Conservation (phyloP, 1,139 yeast genomes). For the Saccharomyces hybrid region DNA sequence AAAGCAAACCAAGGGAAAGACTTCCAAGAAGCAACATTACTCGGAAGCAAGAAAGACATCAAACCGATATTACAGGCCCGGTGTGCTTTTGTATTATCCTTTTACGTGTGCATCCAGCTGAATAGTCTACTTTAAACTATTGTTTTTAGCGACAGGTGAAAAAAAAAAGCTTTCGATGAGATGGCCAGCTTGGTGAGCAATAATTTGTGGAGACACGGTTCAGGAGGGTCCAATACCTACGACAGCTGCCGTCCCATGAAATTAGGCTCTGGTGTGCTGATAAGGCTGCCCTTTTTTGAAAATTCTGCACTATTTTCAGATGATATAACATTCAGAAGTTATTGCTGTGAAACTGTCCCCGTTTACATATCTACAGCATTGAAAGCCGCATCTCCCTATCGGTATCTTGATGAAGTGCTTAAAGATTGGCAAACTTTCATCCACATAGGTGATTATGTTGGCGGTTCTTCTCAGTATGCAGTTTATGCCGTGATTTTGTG, state of each 20-base stretch:
- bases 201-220: neutral
- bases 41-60: neutral
- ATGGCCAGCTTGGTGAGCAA: neutral
- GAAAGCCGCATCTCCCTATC: conserved; percentile 13
- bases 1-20: neutral
- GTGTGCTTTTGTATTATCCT: neutral
- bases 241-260: conserved; percentile 16
- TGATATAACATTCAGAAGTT: conserved; percentile 16
- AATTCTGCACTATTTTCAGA: conserved; percentile 13
- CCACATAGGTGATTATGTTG: conserved; percentile 11
- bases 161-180: neutral
- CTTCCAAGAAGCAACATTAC: neutral
- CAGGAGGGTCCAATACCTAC: conserved; percentile 7
- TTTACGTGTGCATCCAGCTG: neutral
- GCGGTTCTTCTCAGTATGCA: conserved; percentile 47
- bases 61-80: neutral
- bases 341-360: conserved; percentile 29
- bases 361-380: conserved; percentile 30
- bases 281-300: conserved; percentile 12
- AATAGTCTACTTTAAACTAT: neutral
- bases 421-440: conserved; percentile 28
- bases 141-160: neutral
- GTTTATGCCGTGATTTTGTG: conserved; percentile 57
- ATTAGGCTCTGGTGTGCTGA: conserved; percentile 23
- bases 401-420: conserved; percentile 16